phyloP scores from a whole-genome alignment of 306 rosid species.

The Sechiopsis laciniata region DNA sequence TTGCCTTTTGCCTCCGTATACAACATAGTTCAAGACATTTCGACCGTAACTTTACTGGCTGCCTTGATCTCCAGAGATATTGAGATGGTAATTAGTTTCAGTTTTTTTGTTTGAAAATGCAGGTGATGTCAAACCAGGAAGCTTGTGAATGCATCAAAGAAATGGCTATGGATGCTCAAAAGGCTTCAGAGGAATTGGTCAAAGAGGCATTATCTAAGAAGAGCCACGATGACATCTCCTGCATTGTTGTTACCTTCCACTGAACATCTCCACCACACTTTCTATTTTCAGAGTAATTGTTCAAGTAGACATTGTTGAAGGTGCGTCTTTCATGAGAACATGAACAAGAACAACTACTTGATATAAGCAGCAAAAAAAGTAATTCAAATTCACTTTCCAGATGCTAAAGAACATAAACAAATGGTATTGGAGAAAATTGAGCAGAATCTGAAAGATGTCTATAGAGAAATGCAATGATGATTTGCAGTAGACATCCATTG shows the following conservation, averaged over 20 bases:
- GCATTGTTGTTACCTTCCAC: slow-evolving; percentile 52
- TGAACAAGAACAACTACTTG: background rate
- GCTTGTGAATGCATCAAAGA: slow-evolving; percentile 46
- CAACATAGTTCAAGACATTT: too few relatives aligned
- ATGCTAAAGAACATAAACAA: background rate
- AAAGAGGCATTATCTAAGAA: slow-evolving; percentile 33
- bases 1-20: too few relatives aligned
- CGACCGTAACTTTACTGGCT: too few relatives aligned
- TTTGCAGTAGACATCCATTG: background rate
- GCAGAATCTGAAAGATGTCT: background rate
- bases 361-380: background rate
- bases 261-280: slow-evolving; percentile 8
- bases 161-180: background rate
- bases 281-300: background rate
- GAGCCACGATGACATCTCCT: slow-evolving; percentile 55
- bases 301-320: background rate
- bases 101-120: background rate
- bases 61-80: too few relatives aligned
- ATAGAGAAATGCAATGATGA: background rate
- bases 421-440: background rate
- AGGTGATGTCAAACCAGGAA: slow-evolving; percentile 65
- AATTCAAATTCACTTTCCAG: background rate
- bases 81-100: too few relatives aligned
- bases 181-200: slow-evolving; percentile 41
- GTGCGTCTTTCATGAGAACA: background rate